These are phyloP conservation scores for Gautieria morchelliformis DNA, from an alignment of 768 basidiomycete genomes.

Conservation along the genomic window DNA sequence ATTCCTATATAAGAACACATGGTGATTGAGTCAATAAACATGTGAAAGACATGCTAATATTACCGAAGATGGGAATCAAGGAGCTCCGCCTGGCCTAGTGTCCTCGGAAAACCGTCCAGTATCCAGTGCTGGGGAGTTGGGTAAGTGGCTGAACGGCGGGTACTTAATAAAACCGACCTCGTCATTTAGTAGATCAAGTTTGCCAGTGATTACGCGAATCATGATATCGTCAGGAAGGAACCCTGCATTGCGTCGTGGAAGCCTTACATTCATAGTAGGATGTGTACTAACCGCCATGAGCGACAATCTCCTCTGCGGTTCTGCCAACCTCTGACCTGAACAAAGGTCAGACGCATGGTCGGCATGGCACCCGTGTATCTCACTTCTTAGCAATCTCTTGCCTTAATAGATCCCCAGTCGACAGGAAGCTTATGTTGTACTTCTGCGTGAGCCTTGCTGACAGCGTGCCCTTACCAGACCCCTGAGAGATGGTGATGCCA, in stretches of 20 bases:
- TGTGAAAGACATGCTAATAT: background rate
- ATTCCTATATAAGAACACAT: slow-evolving; percentile 31
- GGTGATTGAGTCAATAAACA: background rate
- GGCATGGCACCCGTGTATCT: slow-evolving; percentile 12
- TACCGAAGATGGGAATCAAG: slow-evolving; percentile 70
- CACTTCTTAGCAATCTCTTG: slow-evolving; percentile 69
- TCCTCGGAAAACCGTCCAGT: slow-evolving; percentile 87
- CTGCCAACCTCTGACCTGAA: slow-evolving; percentile 58
- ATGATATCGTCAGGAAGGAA: slow-evolving; percentile 74
- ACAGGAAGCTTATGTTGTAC: slow-evolving; percentile 69
- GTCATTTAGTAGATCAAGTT: slow-evolving; percentile 55
- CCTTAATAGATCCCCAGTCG: slow-evolving; percentile 78
- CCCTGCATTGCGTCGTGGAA: slow-evolving; percentile 12
- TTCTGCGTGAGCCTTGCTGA: slow-evolving; percentile 65
- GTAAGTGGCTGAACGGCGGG: background rate
- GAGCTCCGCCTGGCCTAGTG: slow-evolving; percentile 71
- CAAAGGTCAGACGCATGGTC: background rate
- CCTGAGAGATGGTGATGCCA: slow-evolving; percentile 11
- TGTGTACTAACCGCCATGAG: slow-evolving; percentile 42
- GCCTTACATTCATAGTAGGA: background rate
- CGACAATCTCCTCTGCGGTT: slow-evolving; percentile 71
- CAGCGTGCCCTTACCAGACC: slow-evolving; percentile 60
- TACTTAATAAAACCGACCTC: slow-evolving; percentile 33
- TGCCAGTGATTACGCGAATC: slow-evolving; percentile 64
- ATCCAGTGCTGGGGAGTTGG: slow-evolving; percentile 65